phyloP scores from a whole-genome alignment of 2,329 filamentous ascomycete genomes.

The Stachybotrys elegans region DNA sequence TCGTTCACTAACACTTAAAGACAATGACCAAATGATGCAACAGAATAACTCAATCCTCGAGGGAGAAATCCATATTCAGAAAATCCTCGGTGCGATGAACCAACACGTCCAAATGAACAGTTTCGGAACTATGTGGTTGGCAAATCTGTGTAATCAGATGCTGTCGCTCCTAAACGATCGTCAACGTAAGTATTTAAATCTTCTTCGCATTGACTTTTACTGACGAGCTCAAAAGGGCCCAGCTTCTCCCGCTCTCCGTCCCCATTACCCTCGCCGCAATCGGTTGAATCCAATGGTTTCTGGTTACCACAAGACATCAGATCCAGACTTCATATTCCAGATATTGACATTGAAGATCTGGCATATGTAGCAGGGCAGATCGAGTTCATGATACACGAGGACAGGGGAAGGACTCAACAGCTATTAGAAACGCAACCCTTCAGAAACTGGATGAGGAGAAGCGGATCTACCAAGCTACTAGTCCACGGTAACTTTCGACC shows the following conservation, averaged over 20 bases:
- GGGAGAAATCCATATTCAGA: background rate
- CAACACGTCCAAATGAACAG: background rate
- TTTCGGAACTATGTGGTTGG: background rate
- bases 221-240: too few relatives aligned
- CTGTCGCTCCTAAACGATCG: background rate
- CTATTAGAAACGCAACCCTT: background rate
- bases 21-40: background rate
- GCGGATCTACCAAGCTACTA: background rate
- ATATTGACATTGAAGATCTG: background rate
- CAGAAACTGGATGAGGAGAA: background rate
- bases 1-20: too few relatives aligned
- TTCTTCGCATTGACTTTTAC: background rate
- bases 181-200: background rate
- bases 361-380: background rate
- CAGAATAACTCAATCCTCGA: background rate
- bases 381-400: background rate
- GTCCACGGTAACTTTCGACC: background rate
- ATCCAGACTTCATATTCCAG: background rate
- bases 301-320: background rate
- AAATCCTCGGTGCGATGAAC: background rate
- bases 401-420: background rate
- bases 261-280: background rate
- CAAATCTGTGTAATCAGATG: background rate
- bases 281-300: background rate
- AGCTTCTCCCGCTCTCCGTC: background rate